phyloP scores from a whole-genome alignment of 257 asterid genomes.

The Fraxinus excelsior region DNA sequence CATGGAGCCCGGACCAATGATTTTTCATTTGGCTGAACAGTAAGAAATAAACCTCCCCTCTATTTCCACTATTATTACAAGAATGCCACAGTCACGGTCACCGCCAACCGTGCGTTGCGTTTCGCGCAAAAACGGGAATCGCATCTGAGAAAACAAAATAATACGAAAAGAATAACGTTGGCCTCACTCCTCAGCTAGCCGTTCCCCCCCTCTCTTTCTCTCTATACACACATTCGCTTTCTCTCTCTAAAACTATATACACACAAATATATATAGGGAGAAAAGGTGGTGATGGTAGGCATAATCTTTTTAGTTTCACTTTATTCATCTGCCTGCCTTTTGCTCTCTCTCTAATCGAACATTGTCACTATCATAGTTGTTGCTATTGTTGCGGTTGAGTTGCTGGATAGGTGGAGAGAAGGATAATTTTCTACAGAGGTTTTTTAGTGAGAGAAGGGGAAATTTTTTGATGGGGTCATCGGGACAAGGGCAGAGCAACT shows the following conservation, averaged over 20 bases:
- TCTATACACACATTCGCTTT: slow-evolving; percentile 32
- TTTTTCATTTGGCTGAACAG: not conserved
- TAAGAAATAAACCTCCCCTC: slow-evolving; percentile 4
- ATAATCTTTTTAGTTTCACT: slow-evolving; percentile 25
- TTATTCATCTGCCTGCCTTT: slow-evolving; percentile 30
- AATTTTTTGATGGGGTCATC: slow-evolving; percentile 55
- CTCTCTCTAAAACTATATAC: slow-evolving; percentile 1
- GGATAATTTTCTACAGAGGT: slow-evolving; percentile 16
- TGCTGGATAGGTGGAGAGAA: slow-evolving; percentile 17
- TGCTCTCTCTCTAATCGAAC: slow-evolving; percentile 20
- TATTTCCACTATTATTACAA: slow-evolving; percentile 19
- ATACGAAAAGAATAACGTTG: slow-evolving; percentile 43
- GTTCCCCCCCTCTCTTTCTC: slow-evolving; percentile 17
- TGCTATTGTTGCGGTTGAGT: slow-evolving; percentile 23
- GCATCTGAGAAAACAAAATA: slow-evolving; percentile 32
- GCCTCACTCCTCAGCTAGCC: slow-evolving; percentile 22
- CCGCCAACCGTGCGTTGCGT: slow-evolving; percentile 38
- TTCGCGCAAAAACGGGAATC: slow-evolving; percentile 54
- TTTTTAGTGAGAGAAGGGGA: slow-evolving; percentile 27
- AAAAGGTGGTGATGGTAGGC: slow-evolving; percentile 15
- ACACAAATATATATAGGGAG: slow-evolving; percentile 24
- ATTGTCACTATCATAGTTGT: slow-evolving; percentile 32
- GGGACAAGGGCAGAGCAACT: slow-evolving; percentile 60
- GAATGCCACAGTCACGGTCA: slow-evolving; percentile 35
- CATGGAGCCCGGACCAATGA: slow-evolving; percentile 37